Base-by-base conservation (phyloP, 495 filamentous ascomycete species). In the Podospora conica region DNA sequence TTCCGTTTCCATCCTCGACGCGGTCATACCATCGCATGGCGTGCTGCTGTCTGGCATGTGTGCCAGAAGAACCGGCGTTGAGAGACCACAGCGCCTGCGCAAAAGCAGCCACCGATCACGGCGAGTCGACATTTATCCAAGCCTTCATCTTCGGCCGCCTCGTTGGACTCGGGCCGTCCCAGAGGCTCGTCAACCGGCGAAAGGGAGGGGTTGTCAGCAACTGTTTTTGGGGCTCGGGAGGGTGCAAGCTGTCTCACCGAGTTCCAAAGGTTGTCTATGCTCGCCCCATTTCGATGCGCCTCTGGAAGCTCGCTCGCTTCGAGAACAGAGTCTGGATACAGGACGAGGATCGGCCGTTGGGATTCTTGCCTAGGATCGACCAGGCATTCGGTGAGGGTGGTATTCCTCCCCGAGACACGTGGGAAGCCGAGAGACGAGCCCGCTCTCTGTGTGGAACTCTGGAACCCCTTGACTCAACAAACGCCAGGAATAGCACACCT, bases 71-170 rank as follows among this genome's bases (percentile, higher is more conserved):
- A 71, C 72, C 73, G 69, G 67, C 68, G 61, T 66, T 65, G 65
- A 65, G 73, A 76, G 73, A 77, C 75, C 74, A 68, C 68, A 73
- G 71, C 64, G 69, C 69, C 75, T 77, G 67, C 78, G 74, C 71
- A 76, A 74, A 70, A 63, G 65, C 59, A 66, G 18, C 58, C 61
- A 20, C 69, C 57, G 59, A 65, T 59, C 68, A 63, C 66, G 60
- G 33, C 33, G 28, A 55, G 60, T 27, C 21, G 33, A 48, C 54
- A 18, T 53, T 22, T 64, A 12, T 55, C 27, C 20, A 57, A 27
- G 24, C 8, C 58, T n/a, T 21, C 15, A 20, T 48, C 40, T 48
- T 48, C 40, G 20, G 25, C 21, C 28, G 10, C 21, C 29, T 29
- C 25, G 9, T 25, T 28, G 23, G 20, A 60, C 58, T 48, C 40